Conservation (phyloP, 2,329 filamentous ascomycete genomes). For the Trichoderma brevicompactum region DNA sequence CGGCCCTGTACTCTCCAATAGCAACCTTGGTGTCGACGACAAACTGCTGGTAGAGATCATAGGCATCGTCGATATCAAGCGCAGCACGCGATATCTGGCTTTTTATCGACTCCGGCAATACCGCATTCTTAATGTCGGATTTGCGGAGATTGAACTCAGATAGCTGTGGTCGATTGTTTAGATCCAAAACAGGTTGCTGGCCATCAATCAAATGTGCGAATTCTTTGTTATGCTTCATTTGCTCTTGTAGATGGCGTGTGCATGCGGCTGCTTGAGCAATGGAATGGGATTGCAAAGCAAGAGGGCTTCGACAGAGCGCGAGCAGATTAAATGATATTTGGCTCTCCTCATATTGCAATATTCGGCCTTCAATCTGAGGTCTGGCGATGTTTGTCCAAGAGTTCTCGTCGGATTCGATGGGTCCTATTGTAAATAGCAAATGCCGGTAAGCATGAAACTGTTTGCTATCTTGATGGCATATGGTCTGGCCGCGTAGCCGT, state of each 20-base stretch:
- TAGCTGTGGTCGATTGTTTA: conserved; percentile 36
- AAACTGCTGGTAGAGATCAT: conserved; percentile 47
- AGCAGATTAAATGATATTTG: conserved; percentile 78
- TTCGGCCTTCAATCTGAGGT: conserved; percentile 68
- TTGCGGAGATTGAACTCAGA: conserved; percentile 39
- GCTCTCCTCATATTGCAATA: conserved; percentile 67
- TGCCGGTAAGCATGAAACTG: not conserved
- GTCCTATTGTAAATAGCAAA: not conserved
- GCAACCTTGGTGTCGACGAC: conserved; percentile 48
- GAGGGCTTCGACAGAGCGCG: conserved; percentile 71
- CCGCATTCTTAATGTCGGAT: conserved; percentile 35
- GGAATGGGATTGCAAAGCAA: conserved; percentile 53
- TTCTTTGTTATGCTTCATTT: conserved; percentile 33
- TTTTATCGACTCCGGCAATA: conserved; percentile 31
- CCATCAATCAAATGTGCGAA: conserved; percentile 35
- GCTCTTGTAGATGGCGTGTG: conserved; percentile 45
- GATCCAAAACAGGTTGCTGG: conserved; percentile 34
- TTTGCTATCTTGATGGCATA: not conserved
- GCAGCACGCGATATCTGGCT: conserved; percentile 28
- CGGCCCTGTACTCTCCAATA: conserved; percentile 53
- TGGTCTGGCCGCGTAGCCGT: not conserved
- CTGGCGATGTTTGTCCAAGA: conserved; percentile 68
- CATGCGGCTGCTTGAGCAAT: conserved; percentile 51
- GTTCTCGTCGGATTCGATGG: conserved; percentile 43
- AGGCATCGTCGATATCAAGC: conserved; percentile 36